A percentile compares a stretch with the other conserved stretches of the same genome.
Evolutionary conservation across 2,329 filamentous ascomycete species (phyloP).

Genomic region (Aspergillus caelatus): DNA sequence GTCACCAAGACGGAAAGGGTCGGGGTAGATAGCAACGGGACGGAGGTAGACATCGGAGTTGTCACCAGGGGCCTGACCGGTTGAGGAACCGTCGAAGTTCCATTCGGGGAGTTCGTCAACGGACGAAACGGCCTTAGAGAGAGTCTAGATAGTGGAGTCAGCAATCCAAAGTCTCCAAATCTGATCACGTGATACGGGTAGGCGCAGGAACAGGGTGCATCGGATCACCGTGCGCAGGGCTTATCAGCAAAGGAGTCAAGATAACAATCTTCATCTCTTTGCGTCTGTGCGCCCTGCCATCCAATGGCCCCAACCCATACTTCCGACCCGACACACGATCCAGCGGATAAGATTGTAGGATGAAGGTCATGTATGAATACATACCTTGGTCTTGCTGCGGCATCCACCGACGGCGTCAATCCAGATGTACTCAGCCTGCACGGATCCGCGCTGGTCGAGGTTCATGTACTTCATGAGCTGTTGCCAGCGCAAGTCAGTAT

Average conservation of each 20-base stretch:
- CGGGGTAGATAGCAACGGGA: slow-evolving; percentile 84
- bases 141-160: slow-evolving; percentile 54
- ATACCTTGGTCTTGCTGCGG: slow-evolving; percentile 95
- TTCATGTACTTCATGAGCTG: slow-evolving; percentile 86
- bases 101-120: slow-evolving; percentile 73
- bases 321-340: background rate
- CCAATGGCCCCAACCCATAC: background rate
- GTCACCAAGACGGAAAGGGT: slow-evolving; percentile 85
- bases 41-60: slow-evolving; percentile 98
- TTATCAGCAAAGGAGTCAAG: slow-evolving; percentile 26
- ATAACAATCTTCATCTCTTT: slow-evolving; percentile 3
- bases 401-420: slow-evolving; percentile 80
- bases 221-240: slow-evolving; percentile 29
- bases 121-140: slow-evolving; percentile 59
- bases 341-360: slow-evolving; percentile 1
- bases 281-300: background rate
- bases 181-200: slow-evolving; percentile 32
- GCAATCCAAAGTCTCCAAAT: background rate
- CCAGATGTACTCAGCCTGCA: slow-evolving; percentile 98
- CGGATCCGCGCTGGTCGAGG: slow-evolving; percentile 83
- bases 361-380: slow-evolving; percentile 40
- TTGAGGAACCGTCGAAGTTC: slow-evolving; percentile 89
- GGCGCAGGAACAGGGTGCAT: slow-evolving; percentile 24
- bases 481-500: slow-evolving; percentile 46
- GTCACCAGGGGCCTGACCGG: slow-evolving; percentile 86